Evolutionary conservation across 768 basidiomycete species (phyloP), one percentile per base, ranked within the genome.

Genomic region (Boletus insuetus): DNA sequence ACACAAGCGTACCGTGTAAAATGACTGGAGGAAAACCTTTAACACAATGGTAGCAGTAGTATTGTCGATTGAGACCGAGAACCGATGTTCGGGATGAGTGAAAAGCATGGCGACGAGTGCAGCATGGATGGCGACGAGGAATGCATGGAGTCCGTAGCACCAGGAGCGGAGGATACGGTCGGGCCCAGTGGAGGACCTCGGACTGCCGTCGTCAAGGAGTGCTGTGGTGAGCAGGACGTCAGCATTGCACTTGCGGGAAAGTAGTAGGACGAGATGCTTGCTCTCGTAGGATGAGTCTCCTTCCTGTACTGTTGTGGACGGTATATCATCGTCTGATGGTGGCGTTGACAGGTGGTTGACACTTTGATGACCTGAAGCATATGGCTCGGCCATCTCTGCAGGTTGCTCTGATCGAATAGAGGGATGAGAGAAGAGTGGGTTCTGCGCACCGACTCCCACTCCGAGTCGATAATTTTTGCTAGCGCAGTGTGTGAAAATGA

Each of bases 221-320:
- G 16, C 24, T 44, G 42, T 26, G 42, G 24, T 44, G 4, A 26
- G 26, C 13, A 24, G 3, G 16, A 13, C 22, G 24, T 44, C 24
- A 26, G 42, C 17, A 44, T 24, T 7, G 16, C 22, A 6, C 20
- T 7, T 5, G 24, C 40, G 24, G 42, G 24, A 24, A 26, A 22
- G 19, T 11, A 0, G 24, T 0, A 17, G 24, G 16, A 44, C 16
- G 8, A 26, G 5, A 9, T 41, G 24, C 42, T 44, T 7, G 8
- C 42, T 26, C 22, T 44, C 16, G 42, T 2, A 5, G 8, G 22
- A 24, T 17, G 17, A 26, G 24, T 24, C 42, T 34, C 7, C 42
- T 26, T 44, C 42, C 13, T 6, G 34, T 14, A 34, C 34, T 11
- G 11, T 74, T 71, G 56, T 45, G 40, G 40, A 13, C 9, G 17